Base-by-base conservation (phyloP, 805 yeast genomes). In the Ogataea chonburiensis region DNA sequence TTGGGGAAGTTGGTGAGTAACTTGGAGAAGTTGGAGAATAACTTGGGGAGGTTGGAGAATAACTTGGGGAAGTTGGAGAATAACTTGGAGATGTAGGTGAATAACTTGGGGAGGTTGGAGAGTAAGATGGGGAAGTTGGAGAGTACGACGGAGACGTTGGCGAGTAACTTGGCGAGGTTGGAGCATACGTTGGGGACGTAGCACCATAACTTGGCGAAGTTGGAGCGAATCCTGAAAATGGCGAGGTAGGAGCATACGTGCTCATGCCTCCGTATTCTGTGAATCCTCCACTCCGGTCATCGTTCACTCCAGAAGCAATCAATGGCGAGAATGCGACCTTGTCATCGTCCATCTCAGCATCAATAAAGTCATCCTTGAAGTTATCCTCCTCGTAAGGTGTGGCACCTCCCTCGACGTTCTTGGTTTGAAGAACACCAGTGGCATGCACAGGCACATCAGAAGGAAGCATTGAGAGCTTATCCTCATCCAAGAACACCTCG, bases 401-500 rank as follows among this genome's bases (percentile, higher is more conserved):
- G 25, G 93, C 91, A 38, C 91, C 84, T 47, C 97, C 96, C 34
- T 77, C 88, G 37, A 65, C 69, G 33, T 64, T 70, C 37, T 67
- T 55, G 15, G 66, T 56, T 40, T 62, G 68, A 31, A 63, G 67
- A n/a, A 73, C 52, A 17, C 58, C 59, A 22, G 66, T 55, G 15
- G 64, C 68, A 44, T 42, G 60, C 37, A 32, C 64, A 33, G 50
- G 66, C 52, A 42, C 60, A 28, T 73, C 75, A n/a, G 71, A 66
- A 20, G 86, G 79, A 26, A 83, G 68, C 31, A 73, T 60, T 37
- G 81, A 79, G 58, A 91, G 71, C 71, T 87, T 79, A 55, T 79
- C 79, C 53, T 93, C 98, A 62, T 93, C 96, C 43, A 93, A 81
- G 80, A 86, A 80, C 24, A 93, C 91, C 59, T 93, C 98, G 58